Evolutionary conservation across 2,329 filamentous ascomycete species (phyloP).

Genomic region (Penicillium sumatraense): DNA sequence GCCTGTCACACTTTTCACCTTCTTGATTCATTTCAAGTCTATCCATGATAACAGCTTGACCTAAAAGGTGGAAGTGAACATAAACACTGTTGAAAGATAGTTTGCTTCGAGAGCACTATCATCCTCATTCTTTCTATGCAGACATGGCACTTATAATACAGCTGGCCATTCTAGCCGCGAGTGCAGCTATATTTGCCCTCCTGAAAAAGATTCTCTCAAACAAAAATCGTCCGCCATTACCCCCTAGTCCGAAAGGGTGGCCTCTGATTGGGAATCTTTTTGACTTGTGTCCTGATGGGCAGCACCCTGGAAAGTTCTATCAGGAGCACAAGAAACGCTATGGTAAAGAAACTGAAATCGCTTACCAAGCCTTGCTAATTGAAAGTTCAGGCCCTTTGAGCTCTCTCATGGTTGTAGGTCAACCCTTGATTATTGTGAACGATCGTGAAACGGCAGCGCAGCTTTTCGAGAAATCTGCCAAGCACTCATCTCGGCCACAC

Average conservation of each 20-base stretch:
- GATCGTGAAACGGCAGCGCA: slow-evolving; percentile 42
- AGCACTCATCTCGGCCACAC: slow-evolving; percentile 42
- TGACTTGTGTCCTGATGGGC: neutral
- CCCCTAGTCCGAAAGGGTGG: slow-evolving; percentile 4
- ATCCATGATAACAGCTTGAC: too few species aligned
- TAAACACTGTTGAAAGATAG: too few species aligned
- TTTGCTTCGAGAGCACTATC: too few species aligned
- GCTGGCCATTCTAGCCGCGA: neutral
- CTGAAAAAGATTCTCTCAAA: neutral
- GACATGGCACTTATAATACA: neutral
- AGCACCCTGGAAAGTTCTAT: slow-evolving; percentile 6
- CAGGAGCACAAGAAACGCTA: slow-evolving; percentile 1
- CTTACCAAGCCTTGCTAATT: neutral
- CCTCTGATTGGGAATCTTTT: slow-evolving; percentile 5
- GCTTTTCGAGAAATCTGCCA: slow-evolving; percentile 43
- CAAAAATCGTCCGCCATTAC: neutral
- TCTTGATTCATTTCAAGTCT: too few species aligned
- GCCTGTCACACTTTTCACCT: too few species aligned
- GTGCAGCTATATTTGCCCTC: neutral
- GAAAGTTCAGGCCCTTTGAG: slow-evolving; percentile 29
- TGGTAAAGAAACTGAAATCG: neutral
- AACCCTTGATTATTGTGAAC: slow-evolving; percentile 49
- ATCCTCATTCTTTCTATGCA: too few species aligned
- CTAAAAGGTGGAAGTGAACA: too few species aligned
- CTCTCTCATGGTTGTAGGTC: slow-evolving; percentile 48